Percentiles rank a stretch among this genome's conserved stretches.
phyloP scores from a whole-genome alignment of 192 early-diverging fungal genomes.

The Thamnidium elegans region DNA sequence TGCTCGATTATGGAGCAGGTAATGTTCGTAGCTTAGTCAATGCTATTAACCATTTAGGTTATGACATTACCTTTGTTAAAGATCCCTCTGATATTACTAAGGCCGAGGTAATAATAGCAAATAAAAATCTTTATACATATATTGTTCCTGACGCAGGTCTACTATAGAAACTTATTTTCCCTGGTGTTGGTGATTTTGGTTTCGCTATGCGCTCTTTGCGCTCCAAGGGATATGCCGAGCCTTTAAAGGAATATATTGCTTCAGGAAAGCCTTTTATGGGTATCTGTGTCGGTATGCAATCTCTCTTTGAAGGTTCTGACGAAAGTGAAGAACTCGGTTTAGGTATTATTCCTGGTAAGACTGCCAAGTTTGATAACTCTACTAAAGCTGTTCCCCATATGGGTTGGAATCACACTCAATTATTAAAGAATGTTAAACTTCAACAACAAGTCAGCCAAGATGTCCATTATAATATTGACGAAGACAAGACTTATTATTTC shows the following conservation, averaged over 20 bases:
- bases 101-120: constrained; percentile 68
- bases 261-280: constrained; percentile 94
- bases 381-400: constrained; percentile 96
- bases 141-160: background rate
- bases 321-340: constrained; percentile 81
- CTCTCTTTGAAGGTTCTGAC: constrained; percentile 86
- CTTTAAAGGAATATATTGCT: constrained; percentile 78
- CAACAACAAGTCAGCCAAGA: constrained; percentile 4
- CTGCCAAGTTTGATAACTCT: constrained; percentile 60
- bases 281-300: constrained; percentile 99
- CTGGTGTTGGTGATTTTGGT: constrained; percentile 97
- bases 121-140: background rate
- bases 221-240: constrained; percentile 73
- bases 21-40: constrained; percentile 97
- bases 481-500: constrained; percentile 85
- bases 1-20: constrained; percentile 99
- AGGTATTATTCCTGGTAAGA: constrained; percentile 74
- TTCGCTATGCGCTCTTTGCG: constrained; percentile 79
- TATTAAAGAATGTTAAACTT: constrained; percentile 32
- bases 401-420: constrained; percentile 86
- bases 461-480: constrained; percentile 38
- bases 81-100: constrained; percentile 77
- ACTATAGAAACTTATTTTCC: constrained; percentile 92
- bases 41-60: constrained; percentile 87
- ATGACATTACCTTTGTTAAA: constrained; percentile 75